These are phyloP conservation scores for Aspergillus sp. DNA, from an alignment of 2,329 filamentous ascomycete genomes.

Conservation along the genomic window DNA sequence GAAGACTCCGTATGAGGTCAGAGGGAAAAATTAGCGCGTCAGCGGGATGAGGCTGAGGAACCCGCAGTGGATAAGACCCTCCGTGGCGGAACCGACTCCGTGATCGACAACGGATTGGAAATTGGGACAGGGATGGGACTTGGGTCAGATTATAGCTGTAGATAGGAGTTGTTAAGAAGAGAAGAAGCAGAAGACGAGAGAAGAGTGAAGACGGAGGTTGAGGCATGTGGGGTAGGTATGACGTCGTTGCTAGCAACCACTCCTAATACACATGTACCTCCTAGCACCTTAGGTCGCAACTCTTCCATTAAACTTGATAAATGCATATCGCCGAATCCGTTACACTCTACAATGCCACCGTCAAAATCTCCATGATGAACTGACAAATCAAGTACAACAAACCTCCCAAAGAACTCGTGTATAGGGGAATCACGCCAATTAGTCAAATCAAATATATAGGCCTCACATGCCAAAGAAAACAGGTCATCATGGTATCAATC, in stretches of 20 bases:
- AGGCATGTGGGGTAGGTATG: constrained; percentile 21
- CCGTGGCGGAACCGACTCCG: background rate
- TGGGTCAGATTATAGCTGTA: background rate
- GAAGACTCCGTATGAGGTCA: background rate
- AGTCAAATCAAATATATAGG: constrained; percentile 1
- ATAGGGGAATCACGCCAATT: constrained; percentile 15
- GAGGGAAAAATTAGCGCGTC: background rate
- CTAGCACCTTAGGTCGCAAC: too few species aligned
- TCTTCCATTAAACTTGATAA: background rate
- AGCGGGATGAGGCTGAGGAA: background rate
- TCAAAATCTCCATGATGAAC: background rate
- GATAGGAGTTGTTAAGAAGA: background rate
- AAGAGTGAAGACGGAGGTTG: constrained; percentile 8
- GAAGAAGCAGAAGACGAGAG: background rate
- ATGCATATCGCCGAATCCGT: background rate
- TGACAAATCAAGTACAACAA: too few species aligned
- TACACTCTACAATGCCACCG: background rate
- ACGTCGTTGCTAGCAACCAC: constrained; percentile 17
- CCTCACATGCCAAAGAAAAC: constrained; percentile 11
- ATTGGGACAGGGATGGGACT: background rate
- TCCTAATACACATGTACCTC: background rate
- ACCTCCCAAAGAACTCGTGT: constrained; percentile 10
- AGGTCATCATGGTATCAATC: constrained; percentile 6
- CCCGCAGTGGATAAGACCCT: background rate
- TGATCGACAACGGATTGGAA: background rate